These are phyloP conservation scores for Decorospora gaudefroyi DNA, from an alignment of 2,329 filamentous ascomycete species.

Conservation along the genomic window DNA sequence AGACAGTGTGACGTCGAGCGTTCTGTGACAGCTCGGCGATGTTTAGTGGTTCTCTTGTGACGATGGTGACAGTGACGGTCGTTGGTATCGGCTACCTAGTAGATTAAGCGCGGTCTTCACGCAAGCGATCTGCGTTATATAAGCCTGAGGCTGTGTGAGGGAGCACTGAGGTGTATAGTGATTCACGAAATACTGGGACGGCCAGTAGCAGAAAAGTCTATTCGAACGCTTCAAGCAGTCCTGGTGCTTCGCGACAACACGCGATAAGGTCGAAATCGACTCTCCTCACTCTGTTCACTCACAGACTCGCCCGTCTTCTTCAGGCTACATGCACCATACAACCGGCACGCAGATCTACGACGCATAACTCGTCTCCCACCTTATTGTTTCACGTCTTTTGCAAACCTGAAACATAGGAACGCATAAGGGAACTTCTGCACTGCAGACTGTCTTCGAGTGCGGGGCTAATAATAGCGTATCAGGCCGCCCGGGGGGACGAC, in stretches of 20 bases:
- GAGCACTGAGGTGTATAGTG: constrained; percentile 3
- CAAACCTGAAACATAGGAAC: constrained; percentile 30
- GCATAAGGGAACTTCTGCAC: constrained; percentile 15
- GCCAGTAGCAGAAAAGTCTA: constrained; percentile 12
- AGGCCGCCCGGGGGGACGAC: constrained; percentile 15
- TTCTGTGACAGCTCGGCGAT: constrained; percentile 21
- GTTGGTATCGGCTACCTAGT: constrained; percentile 13
- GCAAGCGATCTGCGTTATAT: constrained; percentile 12
- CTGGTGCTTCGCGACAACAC: neutral
- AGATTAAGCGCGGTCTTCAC: constrained; percentile 3
- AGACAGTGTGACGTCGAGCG: constrained; percentile 11
- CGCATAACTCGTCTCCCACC: constrained; percentile 20
- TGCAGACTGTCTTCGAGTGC: constrained; percentile 10
- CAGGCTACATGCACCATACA: constrained; percentile 3
- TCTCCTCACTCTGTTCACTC: neutral
- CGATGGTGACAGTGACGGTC: constrained; percentile 8
- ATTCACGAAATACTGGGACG: constrained; percentile 3
- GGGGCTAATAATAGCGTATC: constrained; percentile 16
- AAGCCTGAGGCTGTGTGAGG: constrained; percentile 20
- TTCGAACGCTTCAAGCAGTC: constrained; percentile 9
- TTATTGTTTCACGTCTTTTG: constrained; percentile 24
- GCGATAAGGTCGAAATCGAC: constrained; percentile 11
- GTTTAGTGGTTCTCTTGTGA: constrained; percentile 6
- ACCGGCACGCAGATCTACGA: constrained; percentile 11
- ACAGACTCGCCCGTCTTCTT: neutral